phyloP scores from a whole-genome alignment of 2,329 filamentous ascomycete species.

The Diaporthe vaccinii region DNA sequence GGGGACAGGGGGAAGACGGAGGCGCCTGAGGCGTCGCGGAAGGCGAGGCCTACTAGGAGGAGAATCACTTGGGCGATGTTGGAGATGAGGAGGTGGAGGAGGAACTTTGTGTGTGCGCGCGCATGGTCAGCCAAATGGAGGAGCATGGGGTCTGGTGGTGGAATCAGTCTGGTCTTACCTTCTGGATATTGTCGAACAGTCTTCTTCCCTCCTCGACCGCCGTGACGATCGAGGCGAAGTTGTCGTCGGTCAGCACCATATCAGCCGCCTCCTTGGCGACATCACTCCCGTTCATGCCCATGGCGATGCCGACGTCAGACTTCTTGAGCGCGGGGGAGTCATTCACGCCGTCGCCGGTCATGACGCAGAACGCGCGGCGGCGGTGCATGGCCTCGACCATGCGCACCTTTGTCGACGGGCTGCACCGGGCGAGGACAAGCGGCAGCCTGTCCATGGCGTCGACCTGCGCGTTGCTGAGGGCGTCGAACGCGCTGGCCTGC shows the following conservation, averaged over 20 bases:
- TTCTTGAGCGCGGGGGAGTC: conserved; percentile 80
- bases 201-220: conserved; percentile 78
- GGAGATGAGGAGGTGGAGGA: conserved; percentile 76
- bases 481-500: conserved; percentile 74
- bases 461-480: conserved; percentile 72
- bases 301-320: conserved; percentile 82
- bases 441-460: conserved; percentile 73
- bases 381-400: conserved; percentile 82
- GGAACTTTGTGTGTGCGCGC: conserved; percentile 58
- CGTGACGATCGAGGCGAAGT: conserved; percentile 86
- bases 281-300: conserved; percentile 79
- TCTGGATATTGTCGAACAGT: conserved; percentile 81
- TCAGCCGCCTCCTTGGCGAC: conserved; percentile 87
- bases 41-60: conserved; percentile 76
- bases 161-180: conserved; percentile 61
- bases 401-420: conserved; percentile 79
- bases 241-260: conserved; percentile 73
- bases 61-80: conserved; percentile 80
- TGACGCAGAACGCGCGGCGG: conserved; percentile 76
- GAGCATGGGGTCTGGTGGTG: too few relatives aligned
- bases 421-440: conserved; percentile 77
- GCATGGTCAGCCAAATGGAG: neutral
- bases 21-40: conserved; percentile 70
- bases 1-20: conserved; percentile 80
- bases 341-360: conserved; percentile 75